Evolutionary conservation across 202 grass and related monocot species (phyloP), one percentile per base, ranked within the genome.

Genomic region (Panicum virgatum): DNA sequence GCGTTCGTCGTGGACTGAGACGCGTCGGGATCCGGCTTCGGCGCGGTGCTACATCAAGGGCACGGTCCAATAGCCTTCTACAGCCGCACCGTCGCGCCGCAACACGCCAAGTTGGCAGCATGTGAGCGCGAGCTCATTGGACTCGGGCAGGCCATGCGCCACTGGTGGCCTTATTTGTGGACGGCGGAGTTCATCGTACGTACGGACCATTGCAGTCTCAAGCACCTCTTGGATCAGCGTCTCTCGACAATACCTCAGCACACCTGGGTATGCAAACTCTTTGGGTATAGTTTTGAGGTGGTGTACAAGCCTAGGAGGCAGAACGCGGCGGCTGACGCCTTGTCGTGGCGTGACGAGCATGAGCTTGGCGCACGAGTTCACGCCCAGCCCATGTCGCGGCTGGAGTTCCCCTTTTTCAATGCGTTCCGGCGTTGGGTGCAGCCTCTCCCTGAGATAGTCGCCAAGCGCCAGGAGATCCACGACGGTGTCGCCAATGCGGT

Each of bases 401-500:
- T 23, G 0, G 6, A 25, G 6, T 47, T 37, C 6, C 2, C 26
- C 2, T 11, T 71, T 1, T 47, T 30, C 14, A 18, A 27, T 0
- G 67, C 18, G 0, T 8, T 66, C 12, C 2, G 19, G 0, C 13
- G 1, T 1, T 23, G 26, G 2, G 5, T 16, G 1, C 1, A 6
- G 9, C 3, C 23, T 2, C 56, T 29, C 0, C 25, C 57, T 0
- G 25, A 4, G 1, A 8, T 29, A 1, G 57, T 29, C 0, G 25
- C 25, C 3, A 9, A 22, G 6, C 18, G 1, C 9, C 0, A n/a
- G 0, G 9, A 66, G 18, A n/a, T 20, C 6, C 1, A n/a, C 0
- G 65, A 2, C 0, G 65, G 65, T 0, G 25, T 1, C 0, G 1
- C 9, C 4, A 2, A 1, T 0, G 3, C 3, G 0, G 2, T 9